phyloP scores from a whole-genome alignment of 495 filamentous ascomycete species.

The Parathielavia hyrcaniae region DNA sequence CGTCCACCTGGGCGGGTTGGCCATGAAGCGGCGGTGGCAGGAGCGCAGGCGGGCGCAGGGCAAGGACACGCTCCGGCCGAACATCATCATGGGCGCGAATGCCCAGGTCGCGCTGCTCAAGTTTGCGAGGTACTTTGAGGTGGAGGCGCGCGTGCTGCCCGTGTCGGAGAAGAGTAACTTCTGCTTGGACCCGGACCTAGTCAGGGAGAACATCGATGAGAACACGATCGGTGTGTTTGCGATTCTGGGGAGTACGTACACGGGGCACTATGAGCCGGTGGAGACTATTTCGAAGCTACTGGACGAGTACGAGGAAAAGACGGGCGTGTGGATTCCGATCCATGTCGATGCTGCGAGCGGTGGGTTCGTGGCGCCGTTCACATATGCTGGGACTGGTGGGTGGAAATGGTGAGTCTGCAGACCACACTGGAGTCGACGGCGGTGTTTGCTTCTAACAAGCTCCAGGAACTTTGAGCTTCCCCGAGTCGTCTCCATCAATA shows the following conservation, averaged over 20 bases:
- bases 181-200: constrained; percentile 56
- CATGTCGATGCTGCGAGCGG: constrained; percentile 71
- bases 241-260: constrained; percentile 69
- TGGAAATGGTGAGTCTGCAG: constrained; percentile 47
- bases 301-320: constrained; percentile 58
- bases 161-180: constrained; percentile 58
- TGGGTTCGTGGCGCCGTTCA: constrained; percentile 69
- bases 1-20: constrained; percentile 67
- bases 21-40: constrained; percentile 76
- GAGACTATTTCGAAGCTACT: constrained; percentile 60
- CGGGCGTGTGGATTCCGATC: constrained; percentile 62
- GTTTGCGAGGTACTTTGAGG: constrained; percentile 70
- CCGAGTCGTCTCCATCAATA: constrained; percentile 69
- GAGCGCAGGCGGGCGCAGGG: constrained; percentile 54
- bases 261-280: constrained; percentile 71
- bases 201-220: constrained; percentile 64
- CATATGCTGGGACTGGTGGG: constrained; percentile 53
- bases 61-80: constrained; percentile 57
- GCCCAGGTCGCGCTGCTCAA: constrained; percentile 73
- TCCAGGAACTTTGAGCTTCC: constrained; percentile 62
- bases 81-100: constrained; percentile 74
- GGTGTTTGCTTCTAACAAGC: constrained; percentile 7
- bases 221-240: constrained; percentile 76
- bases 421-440: not conserved
- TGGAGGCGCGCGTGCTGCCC: constrained; percentile 63